Percentiles rank a stretch among this genome's conserved stretches.
phyloP scores from a whole-genome alignment of 306 rosid genomes.

The Abrus pulchellus region DNA sequence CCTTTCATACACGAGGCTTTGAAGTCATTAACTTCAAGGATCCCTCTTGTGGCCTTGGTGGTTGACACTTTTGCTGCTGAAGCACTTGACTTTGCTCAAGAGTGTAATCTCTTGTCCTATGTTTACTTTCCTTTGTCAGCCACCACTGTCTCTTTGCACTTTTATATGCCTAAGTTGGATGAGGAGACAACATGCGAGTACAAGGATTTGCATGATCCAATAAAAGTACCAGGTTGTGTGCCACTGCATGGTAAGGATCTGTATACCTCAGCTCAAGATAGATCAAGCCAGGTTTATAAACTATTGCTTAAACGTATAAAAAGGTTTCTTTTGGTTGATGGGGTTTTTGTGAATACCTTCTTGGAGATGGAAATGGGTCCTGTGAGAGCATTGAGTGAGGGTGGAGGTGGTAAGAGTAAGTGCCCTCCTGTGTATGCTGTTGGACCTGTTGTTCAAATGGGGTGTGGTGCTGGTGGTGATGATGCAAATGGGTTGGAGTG shows the following conservation, averaged over 20 bases:
- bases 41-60: not conserved
- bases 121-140: not conserved
- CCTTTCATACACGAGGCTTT: not conserved
- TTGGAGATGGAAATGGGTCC: slow-evolving; percentile 10
- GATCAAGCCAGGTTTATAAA: not conserved
- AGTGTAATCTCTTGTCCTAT: slow-evolving; percentile 18
- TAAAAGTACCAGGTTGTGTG: not conserved
- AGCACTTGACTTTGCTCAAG: slow-evolving; percentile 26
- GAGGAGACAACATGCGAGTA: not conserved
- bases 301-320: not conserved
- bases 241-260: slow-evolving; percentile 20
- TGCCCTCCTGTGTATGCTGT: slow-evolving; percentile 6
- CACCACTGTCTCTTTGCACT: not conserved
- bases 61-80: not conserved
- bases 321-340: slow-evolving; percentile 4
- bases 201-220: not conserved
- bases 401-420: not conserved
- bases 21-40: not conserved
- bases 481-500: not conserved
- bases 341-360: slow-evolving; percentile 19
- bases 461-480: not conserved
- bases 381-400: slow-evolving; percentile 5
- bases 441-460: not conserved
- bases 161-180: not conserved
- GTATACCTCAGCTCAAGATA: not conserved